Evolutionary conservation across 176 grass and related monocot genomes (phyloP).

Genomic region (bread wheat (Triticum aestivum)): IWGSC_CS_RefSeq_v2.1 NC_057803.1:496033214-496033713

Average conservation of each 20-base stretch:
- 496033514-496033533: constrained; percentile 27
- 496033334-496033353: constrained; percentile 73
- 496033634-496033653: neutral
- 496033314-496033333: constrained; percentile 98
- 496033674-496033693: neutral
- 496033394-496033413: constrained; percentile 85
- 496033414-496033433: constrained; percentile 80
- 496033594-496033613: constrained; percentile 1
- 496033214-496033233: neutral
- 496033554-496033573: neutral
- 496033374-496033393: constrained; percentile 76
- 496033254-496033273: neutral
- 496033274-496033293: constrained; percentile 32
- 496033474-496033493: constrained; percentile 77
- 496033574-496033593: constrained; percentile 1
- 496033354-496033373: constrained; percentile 91
- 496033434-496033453: constrained; percentile 83
- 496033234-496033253: neutral
- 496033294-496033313: constrained; percentile 87
- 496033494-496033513: constrained; percentile 96
- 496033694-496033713: neutral
- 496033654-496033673: constrained; percentile 6
- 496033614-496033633: constrained; percentile 3
- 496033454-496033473: constrained; percentile 85
- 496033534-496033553: neutral